Base-by-base conservation (phyloP, 2,329 filamentous ascomycete genomes). In the Pseudogymnoascus sp. region DNA sequence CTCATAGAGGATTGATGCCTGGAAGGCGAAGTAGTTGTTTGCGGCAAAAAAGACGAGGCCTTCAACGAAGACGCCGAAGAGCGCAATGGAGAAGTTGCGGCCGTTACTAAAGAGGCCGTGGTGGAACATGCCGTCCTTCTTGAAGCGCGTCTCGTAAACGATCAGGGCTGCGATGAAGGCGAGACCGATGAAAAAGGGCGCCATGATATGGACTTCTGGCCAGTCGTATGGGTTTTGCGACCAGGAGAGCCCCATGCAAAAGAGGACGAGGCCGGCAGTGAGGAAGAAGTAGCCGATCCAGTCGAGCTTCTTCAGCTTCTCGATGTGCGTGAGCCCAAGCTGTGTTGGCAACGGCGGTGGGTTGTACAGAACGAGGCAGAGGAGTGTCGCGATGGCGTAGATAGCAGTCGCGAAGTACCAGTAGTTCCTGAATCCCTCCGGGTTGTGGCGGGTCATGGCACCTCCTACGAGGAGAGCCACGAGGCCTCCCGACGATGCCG, bases 21-120 rank as follows among this genome's bases (percentile, higher is more conserved):
- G 69, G 59, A 75, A 77, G n/a, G 75, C 72, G 40, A 78, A 78
- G 68, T 78, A 78, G 62, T 71, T 75, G 65, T 77, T 78, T n/a
- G 72, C 73, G 0, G 75, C 73, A 61, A 77, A 77, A 65, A 78
- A 78, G 13, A 71, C 72, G 0, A 77, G 61, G 13, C 76, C 76
- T 61, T 78, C 76, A 11, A 69, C 68, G 40, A 76, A 76, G 16
- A 77, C 70, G 40, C 73, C 75, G 7, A 73, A 47, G 1, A 75
- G 63, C 0, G 73, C 69, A 62, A 78, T 72, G 16, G 72, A 31
- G 62, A 77, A 78, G 66, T 77, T 77, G 37, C 75, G 70, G 62
- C 72, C 70, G 26, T 66, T 62, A 1, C 37, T 63, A 68, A 77
- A 78, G 1, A 78, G 71, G 1, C 70, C 73, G 64, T 78, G 75